Percentiles rank a stretch among this genome's conserved stretches.
Evolutionary conservation across 805 yeast genomes (phyloP).

Genomic region (Schizosaccharomyces osmophilus): DNA sequence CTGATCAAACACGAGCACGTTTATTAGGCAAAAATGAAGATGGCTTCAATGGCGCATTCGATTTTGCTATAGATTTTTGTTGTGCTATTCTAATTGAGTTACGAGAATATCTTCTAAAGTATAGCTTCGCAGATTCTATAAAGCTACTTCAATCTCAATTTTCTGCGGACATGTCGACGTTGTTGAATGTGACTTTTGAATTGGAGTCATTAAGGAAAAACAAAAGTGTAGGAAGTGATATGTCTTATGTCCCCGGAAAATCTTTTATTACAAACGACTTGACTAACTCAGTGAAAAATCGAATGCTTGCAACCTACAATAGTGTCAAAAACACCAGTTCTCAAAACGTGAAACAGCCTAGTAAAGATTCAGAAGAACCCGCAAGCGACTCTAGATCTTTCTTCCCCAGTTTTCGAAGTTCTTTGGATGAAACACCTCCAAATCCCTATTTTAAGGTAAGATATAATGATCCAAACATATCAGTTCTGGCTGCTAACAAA

Average conservation of each 20-base stretch:
- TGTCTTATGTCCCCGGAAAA: neutral
- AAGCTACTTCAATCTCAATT: neutral
- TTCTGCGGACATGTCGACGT: neutral
- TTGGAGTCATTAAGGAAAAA: neutral
- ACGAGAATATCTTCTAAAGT: neutral
- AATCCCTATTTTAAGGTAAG: neutral
- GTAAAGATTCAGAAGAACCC: neutral
- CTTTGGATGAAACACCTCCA: neutral
- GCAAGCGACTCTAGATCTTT: neutral
- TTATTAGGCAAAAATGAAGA: neutral
- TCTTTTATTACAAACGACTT: neutral
- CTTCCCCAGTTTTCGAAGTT: neutral
- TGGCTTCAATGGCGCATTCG: conserved; percentile 1
- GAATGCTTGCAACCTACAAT: neutral
- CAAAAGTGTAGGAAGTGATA: neutral
- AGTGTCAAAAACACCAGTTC: neutral
- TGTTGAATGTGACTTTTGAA: neutral
- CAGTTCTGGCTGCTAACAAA: too few species aligned
- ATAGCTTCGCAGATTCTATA: neutral
- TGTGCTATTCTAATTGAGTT: neutral
- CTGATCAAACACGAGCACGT: neutral
- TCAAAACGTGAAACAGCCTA: neutral
- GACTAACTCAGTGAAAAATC: neutral
- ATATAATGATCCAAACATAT: too few species aligned
- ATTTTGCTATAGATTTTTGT: neutral